Percentiles rank a stretch among this genome's conserved stretches.
These are phyloP conservation scores for Lachancea sp. DNA, from an alignment of 805 yeast genomes.

Conservation along the genomic window DNA sequence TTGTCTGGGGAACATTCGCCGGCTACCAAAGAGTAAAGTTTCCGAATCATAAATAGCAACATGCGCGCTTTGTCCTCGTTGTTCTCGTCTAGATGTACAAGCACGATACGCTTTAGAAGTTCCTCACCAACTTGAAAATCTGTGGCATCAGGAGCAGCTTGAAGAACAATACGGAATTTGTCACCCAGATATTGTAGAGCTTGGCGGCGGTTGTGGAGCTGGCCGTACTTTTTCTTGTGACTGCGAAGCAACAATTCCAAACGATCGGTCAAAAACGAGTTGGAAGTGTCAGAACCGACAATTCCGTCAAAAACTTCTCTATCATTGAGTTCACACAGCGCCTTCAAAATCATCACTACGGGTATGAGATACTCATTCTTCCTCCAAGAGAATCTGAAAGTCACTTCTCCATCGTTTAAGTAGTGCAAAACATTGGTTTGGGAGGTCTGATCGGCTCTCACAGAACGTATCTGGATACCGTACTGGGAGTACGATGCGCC, in stretches of 20 bases:
- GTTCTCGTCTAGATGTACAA: slow-evolving; percentile 69
- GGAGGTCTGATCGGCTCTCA: slow-evolving; percentile 94
- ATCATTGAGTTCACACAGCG: slow-evolving; percentile 83
- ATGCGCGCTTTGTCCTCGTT: slow-evolving; percentile 77
- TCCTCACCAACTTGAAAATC: slow-evolving; percentile 89
- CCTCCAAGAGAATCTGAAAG: slow-evolving; percentile 95
- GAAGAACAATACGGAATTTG: slow-evolving; percentile 89
- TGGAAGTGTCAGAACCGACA: slow-evolving; percentile 77
- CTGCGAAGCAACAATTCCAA: slow-evolving; percentile 85
- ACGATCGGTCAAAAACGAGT: slow-evolving; percentile 97
- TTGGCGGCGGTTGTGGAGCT: slow-evolving; percentile 71
- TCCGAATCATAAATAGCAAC: slow-evolving; percentile 91
- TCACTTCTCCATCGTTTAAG: slow-evolving; percentile 90
- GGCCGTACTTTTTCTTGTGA: slow-evolving; percentile 63
- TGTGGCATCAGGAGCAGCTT: slow-evolving; percentile 78
- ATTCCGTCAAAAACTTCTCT: slow-evolving; percentile 95
- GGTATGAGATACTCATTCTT: slow-evolving; percentile 94
- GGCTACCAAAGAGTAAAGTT: slow-evolving; percentile 87
- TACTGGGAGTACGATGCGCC: slow-evolving; percentile 83
- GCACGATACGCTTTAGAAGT: slow-evolving; percentile 73
- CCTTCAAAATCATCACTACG: slow-evolving; percentile 85
- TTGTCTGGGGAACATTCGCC: slow-evolving; percentile 96
- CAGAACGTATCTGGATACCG: slow-evolving; percentile 92
- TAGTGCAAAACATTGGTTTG: slow-evolving; percentile 97
- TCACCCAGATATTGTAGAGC: slow-evolving; percentile 94